Evolutionary conservation across 1,139 yeast species (phyloP).

Genomic region (Geotrichum carabidarum): DNA sequence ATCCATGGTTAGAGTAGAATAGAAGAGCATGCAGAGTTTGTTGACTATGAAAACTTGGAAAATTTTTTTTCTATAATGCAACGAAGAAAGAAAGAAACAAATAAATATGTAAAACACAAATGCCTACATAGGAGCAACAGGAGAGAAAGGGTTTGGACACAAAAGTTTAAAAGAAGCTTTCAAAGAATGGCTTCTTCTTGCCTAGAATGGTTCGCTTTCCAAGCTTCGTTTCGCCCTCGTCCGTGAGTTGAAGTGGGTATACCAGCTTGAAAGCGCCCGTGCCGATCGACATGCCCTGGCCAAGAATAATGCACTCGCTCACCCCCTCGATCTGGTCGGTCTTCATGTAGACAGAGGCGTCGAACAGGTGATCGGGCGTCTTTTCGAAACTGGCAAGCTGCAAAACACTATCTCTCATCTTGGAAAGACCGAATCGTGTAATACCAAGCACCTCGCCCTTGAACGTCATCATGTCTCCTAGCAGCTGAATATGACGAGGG

Average conservation of each 20-base stretch:
- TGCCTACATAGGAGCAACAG: too few relatives aligned
- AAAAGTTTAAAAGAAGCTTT: constrained; percentile 13
- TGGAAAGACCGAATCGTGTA: constrained; percentile 94
- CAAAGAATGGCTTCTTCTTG: constrained; percentile 18
- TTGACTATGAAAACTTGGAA: background rate
- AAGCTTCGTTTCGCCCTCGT: constrained; percentile 18
- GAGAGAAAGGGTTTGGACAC: too few relatives aligned
- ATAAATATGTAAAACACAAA: too few relatives aligned
- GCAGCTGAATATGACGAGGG: constrained; percentile 95
- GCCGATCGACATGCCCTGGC: constrained; percentile 96
- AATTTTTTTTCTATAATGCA: background rate
- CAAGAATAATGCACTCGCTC: constrained; percentile 93
- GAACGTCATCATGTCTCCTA: constrained; percentile 98
- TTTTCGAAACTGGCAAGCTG: constrained; percentile 97
- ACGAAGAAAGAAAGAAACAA: background rate
- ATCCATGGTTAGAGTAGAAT: too few relatives aligned
- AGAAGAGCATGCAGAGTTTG: background rate
- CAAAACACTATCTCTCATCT: constrained; percentile 96
- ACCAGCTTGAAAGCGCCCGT: constrained; percentile 88
- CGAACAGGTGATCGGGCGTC: constrained; percentile 96
- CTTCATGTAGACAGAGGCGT: constrained; percentile 97
- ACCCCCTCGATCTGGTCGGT: constrained; percentile 95
- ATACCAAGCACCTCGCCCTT: constrained; percentile 98
- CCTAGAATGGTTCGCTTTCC: constrained; percentile 19
- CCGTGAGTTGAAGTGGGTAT: constrained; percentile 30